A percentile compares a stretch with the other conserved stretches of the same genome.
Evolutionary conservation across 225 moss, liverwort and hornwort species (phyloP).

Genomic region (Physcomitrellopsis africana): DNA sequence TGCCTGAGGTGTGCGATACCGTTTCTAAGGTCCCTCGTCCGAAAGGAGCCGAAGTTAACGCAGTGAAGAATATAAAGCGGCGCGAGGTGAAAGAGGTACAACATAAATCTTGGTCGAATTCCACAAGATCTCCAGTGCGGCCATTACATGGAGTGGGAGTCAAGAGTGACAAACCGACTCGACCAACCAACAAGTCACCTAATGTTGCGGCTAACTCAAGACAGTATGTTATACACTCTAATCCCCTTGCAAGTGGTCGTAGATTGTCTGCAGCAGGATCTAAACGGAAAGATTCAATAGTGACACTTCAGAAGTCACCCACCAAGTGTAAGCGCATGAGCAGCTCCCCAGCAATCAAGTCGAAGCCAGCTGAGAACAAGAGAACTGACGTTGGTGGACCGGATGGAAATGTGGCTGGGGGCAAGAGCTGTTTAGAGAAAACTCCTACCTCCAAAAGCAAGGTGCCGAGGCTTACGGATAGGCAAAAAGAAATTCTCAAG

Average conservation of each 20-base stretch:
- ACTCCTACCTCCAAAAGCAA: conserved; percentile 24
- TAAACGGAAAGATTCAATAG: conserved; percentile 34
- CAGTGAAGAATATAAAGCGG: conserved; percentile 26
- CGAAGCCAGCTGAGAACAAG: conserved; percentile 42
- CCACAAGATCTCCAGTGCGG: conserved; percentile 43
- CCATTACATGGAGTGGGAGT: conserved; percentile 9
- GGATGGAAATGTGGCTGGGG: conserved; percentile 26
- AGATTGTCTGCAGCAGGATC: conserved; percentile 43
- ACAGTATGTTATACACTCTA: conserved; percentile 42
- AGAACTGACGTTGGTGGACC: conserved; percentile 17
- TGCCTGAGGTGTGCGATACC: conserved; percentile 24
- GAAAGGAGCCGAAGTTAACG: neutral
- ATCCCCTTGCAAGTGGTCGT: conserved; percentile 49
- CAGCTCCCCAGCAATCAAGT: conserved; percentile 43
- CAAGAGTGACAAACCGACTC: conserved; percentile 38
- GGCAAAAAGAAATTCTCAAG: conserved; percentile 52
- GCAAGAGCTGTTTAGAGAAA: conserved; percentile 27
- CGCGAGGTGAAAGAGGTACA: conserved; percentile 35
- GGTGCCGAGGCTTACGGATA: conserved; percentile 37
- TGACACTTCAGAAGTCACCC: conserved; percentile 36
- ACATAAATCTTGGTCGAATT: conserved; percentile 57
- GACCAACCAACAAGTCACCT: conserved; percentile 35
- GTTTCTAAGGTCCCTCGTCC: neutral
- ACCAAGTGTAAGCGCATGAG: conserved; percentile 47
- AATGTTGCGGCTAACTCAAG: conserved; percentile 30